Conservation (phyloP, 108 stramenopile genomes). For the Nitzschia palea region DNA sequence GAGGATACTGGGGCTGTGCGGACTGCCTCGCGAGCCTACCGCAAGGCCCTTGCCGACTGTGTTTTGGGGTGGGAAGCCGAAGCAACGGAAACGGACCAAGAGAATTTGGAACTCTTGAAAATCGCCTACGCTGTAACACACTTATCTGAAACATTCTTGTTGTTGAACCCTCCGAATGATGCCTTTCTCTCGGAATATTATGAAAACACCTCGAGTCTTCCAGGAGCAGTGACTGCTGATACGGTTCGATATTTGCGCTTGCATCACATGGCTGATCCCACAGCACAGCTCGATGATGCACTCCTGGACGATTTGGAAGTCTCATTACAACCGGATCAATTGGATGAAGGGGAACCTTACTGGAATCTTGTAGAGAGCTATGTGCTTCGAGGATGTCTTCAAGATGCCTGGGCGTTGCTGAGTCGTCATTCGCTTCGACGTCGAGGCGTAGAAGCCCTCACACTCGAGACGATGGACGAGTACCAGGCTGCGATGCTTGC, state of each 20-base stretch:
- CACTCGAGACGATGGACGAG: constrained; percentile 5
- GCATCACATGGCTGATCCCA: constrained; percentile 25
- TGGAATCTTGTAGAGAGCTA: constrained; percentile 54
- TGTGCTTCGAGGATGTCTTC: constrained; percentile 55
- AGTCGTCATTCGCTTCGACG: constrained; percentile 62
- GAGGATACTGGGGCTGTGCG: constrained; percentile 4
- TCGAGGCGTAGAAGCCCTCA: constrained; percentile 17
- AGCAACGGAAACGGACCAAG: constrained; percentile 13
- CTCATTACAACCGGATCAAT: constrained; percentile 67
- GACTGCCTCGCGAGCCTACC: constrained; percentile 44
- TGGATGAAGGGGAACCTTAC: constrained; percentile 37
- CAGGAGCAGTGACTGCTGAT: constrained; percentile 74
- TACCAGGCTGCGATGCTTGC: constrained; percentile 17
- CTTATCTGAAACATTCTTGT: constrained; percentile 63
- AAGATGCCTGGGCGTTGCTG: constrained; percentile 69
- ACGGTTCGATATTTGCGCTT: constrained; percentile 72
- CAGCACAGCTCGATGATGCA: constrained; percentile 1
- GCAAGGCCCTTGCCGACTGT: constrained; percentile 53
- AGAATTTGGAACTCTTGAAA: constrained; percentile 58
- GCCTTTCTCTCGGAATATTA: constrained; percentile 15
- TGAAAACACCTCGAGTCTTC: constrained; percentile 30
- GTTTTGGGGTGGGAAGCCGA: constrained; percentile 37
- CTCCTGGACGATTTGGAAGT: constrained; percentile 35
- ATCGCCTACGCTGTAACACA: constrained; percentile 57
- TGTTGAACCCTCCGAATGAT: constrained; percentile 35